Conservation (phyloP, 495 filamentous ascomycete genomes). For the Ascodesmis nigricans region DNA sequence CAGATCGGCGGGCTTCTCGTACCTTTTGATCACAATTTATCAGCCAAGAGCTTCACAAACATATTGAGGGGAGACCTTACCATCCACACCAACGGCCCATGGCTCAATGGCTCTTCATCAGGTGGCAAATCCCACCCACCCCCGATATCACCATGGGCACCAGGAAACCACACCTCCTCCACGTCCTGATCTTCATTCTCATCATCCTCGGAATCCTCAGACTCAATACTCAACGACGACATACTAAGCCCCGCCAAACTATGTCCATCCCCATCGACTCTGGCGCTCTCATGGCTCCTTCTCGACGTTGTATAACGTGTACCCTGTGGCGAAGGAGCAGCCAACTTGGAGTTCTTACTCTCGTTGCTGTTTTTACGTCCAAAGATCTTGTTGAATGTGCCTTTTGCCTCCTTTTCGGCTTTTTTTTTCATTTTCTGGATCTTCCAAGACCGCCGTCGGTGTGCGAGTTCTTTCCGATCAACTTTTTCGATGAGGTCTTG, state of each 20-base stretch:
- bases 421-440: conserved; percentile 2
- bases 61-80: conserved; percentile 24
- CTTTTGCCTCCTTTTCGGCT: neutral
- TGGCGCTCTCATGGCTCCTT: conserved; percentile 3
- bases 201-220: conserved; percentile 27
- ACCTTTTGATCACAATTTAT: conserved; percentile 6
- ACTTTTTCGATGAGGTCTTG: conserved; percentile 20
- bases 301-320: too few species aligned
- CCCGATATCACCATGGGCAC: conserved; percentile 63
- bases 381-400: too few species aligned
- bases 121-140: conserved; percentile 51
- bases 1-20: conserved; percentile 49
- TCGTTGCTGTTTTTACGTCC: too few species aligned
- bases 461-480: conserved; percentile 1
- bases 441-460: conserved; percentile 9
- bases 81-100: conserved; percentile 68
- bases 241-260: conserved; percentile 3
- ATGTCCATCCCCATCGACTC: neutral
- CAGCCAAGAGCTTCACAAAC: neutral
- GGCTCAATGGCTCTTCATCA: conserved; percentile 40
- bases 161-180: conserved; percentile 67
- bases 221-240: conserved; percentile 9
- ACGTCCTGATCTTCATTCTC: conserved; percentile 48
- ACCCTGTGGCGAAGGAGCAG: neutral
- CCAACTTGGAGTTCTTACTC: neutral